Percentiles rank a stretch among this genome's conserved stretches.
Conservation (phyloP, 139 green algal genomes). For the Volvox reticuliferus region DNA sequence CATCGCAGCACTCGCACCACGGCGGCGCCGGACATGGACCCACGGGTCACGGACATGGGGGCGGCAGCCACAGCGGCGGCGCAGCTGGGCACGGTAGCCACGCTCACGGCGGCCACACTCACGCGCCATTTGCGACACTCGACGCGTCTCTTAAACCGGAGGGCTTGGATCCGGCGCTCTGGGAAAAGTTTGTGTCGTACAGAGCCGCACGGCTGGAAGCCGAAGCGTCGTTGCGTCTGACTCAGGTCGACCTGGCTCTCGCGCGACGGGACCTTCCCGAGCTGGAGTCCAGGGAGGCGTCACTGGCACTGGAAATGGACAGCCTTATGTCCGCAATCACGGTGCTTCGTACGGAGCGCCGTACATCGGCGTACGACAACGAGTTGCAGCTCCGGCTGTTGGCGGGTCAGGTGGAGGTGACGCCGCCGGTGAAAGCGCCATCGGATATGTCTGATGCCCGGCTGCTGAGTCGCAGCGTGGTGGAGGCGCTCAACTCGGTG, state of each 20-base stretch:
- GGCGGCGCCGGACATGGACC: background rate
- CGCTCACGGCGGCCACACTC: background rate
- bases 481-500: slow-evolving; percentile 69
- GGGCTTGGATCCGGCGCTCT: slow-evolving; percentile 51
- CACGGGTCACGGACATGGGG: background rate
- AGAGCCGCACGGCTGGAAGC: slow-evolving; percentile 12
- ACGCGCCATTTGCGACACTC: background rate
- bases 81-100: background rate
- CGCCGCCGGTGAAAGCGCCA: slow-evolving; percentile 19
- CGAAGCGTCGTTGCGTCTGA: slow-evolving; percentile 41
- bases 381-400: slow-evolving; percentile 73
- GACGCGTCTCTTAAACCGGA: slow-evolving; percentile 45
- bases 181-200: slow-evolving; percentile 54
- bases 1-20: background rate
- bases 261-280: slow-evolving; percentile 33
- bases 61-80: background rate
- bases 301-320: slow-evolving; percentile 8
- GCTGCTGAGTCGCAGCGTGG: slow-evolving; percentile 59
- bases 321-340: slow-evolving; percentile 31
- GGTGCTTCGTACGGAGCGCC: slow-evolving; percentile 41
- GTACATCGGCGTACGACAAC: slow-evolving; percentile 58
- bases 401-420: slow-evolving; percentile 69
- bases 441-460: slow-evolving; percentile 55
- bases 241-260: slow-evolving; percentile 25
- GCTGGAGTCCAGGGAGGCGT: slow-evolving; percentile 37